Percentiles rank a stretch among this genome's conserved stretches.
These are phyloP conservation scores for Parasitella parasitica DNA, from an alignment of 371 early-diverging fungal species.

Conservation along the genomic window DNA sequence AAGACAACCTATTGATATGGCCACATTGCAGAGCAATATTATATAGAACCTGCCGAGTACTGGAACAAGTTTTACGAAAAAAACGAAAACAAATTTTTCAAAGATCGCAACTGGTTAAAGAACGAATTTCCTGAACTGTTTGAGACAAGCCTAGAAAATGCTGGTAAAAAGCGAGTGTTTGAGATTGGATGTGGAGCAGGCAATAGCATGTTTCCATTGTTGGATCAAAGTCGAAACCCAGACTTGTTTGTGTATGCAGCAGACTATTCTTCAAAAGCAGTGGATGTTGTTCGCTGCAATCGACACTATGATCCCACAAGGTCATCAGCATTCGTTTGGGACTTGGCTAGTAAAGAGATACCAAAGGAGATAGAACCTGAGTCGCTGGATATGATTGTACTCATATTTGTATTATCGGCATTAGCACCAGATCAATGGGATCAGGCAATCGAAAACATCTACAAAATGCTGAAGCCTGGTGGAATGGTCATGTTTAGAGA, in stretches of 20 bases:
- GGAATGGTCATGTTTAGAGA: slow-evolving; percentile 84
- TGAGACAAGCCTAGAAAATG: slow-evolving; percentile 31
- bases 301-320: slow-evolving; percentile 57
- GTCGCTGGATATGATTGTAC: slow-evolving; percentile 75
- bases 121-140: slow-evolving; percentile 88
- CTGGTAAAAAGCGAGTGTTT: slow-evolving; percentile 54
- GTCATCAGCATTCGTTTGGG: slow-evolving; percentile 82
- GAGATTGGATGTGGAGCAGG: slow-evolving; percentile 97
- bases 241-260: slow-evolving; percentile 74
- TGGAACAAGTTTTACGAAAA: slow-evolving; percentile 86
- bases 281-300: slow-evolving; percentile 70
- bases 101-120: slow-evolving; percentile 93
- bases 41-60: slow-evolving; percentile 42
- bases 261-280: slow-evolving; percentile 80
- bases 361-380: slow-evolving; percentile 60
- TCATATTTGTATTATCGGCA: slow-evolving; percentile 84
- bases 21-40: slow-evolving; percentile 34
- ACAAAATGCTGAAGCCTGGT: slow-evolving; percentile 71
- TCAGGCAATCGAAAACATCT: slow-evolving; percentile 66
- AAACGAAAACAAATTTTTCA: slow-evolving; percentile 93
- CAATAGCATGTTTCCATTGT: slow-evolving; percentile 90
- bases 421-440: slow-evolving; percentile 81
- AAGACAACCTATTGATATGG: background rate
- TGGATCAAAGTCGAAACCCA: slow-evolving; percentile 69
- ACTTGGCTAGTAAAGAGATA: slow-evolving; percentile 67